These are phyloP conservation scores for Leccinellum luteum DNA, from an alignment of 768 basidiomycete species.

Conservation along the genomic window DNA sequence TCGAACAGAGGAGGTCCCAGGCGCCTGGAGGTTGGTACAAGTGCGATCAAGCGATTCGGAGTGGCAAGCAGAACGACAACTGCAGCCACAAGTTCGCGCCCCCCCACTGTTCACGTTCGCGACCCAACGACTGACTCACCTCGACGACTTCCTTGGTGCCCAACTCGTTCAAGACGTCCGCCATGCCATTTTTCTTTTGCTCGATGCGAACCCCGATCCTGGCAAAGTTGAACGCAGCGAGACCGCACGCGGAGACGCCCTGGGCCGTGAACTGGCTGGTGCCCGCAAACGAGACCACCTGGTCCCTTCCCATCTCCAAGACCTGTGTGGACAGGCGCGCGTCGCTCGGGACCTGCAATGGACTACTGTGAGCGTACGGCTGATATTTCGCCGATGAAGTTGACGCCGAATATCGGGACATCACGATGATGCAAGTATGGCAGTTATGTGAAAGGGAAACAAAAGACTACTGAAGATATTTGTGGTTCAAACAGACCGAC, in stretches of 20 bases:
- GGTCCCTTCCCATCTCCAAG: constrained; percentile 29
- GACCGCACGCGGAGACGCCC: constrained; percentile 55
- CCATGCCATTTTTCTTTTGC: background rate
- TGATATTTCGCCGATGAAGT: background rate
- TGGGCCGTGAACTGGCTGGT: constrained; percentile 56
- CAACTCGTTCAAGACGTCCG: constrained; percentile 21
- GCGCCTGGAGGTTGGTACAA: background rate
- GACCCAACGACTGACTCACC: constrained; percentile 16
- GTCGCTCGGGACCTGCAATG: background rate
- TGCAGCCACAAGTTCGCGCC: background rate
- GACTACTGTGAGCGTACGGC: background rate
- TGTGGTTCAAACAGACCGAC: background rate
- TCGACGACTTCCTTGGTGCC: constrained; percentile 24
- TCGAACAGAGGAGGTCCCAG: background rate
- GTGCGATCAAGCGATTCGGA: background rate
- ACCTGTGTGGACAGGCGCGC: constrained; percentile 12
- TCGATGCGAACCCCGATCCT: constrained; percentile 43
- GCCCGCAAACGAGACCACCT: constrained; percentile 46
- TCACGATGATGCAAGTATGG: background rate
- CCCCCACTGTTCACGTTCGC: background rate
- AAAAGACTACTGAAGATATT: background rate
- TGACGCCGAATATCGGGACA: constrained; percentile 1
- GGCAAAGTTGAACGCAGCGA: constrained; percentile 66
- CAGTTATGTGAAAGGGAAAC: background rate
- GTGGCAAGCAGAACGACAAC: background rate